Evolutionary conservation across 139 green algal genomes (phyloP).

Genomic region (Chlamydomonas schloesseri): DNA sequence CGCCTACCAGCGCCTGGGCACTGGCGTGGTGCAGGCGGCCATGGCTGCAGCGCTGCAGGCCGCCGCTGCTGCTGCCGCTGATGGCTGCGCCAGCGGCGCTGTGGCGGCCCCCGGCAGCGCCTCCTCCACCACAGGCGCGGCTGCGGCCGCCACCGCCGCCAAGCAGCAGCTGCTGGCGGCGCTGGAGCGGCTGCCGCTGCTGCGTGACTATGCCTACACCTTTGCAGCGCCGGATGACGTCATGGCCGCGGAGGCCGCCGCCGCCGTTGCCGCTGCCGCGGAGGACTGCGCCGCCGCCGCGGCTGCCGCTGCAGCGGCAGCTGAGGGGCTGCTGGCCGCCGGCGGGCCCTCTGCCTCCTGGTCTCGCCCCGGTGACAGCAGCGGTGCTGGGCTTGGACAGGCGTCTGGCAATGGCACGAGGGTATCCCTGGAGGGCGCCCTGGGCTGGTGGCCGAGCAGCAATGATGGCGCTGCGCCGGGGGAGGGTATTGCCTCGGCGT

Average conservation of each 20-base stretch:
- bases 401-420: background rate
- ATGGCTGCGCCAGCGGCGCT: background rate
- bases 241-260: too few species aligned
- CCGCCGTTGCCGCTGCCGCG: too few species aligned
- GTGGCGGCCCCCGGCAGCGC: background rate
- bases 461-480: background rate
- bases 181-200: constrained; percentile 6
- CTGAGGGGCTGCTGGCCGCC: too few species aligned
- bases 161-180: constrained; percentile 8
- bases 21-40: background rate
- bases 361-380: background rate
- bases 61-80: background rate
- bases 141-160: background rate
- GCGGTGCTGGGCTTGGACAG: background rate
- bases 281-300: background rate
- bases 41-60: background rate
- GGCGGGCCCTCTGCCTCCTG: background rate
- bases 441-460: constrained; percentile 12
- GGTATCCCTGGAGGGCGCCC: background rate
- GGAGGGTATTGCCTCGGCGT: background rate
- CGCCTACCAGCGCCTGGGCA: constrained; percentile 22
- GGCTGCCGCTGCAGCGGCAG: background rate
- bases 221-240: too few species aligned
- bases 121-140: too few species aligned
- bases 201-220: too few species aligned